These are phyloP conservation scores for Phytopythium litorale DNA, from an alignment of 352 stramenopile species.

Conservation along the genomic window DNA sequence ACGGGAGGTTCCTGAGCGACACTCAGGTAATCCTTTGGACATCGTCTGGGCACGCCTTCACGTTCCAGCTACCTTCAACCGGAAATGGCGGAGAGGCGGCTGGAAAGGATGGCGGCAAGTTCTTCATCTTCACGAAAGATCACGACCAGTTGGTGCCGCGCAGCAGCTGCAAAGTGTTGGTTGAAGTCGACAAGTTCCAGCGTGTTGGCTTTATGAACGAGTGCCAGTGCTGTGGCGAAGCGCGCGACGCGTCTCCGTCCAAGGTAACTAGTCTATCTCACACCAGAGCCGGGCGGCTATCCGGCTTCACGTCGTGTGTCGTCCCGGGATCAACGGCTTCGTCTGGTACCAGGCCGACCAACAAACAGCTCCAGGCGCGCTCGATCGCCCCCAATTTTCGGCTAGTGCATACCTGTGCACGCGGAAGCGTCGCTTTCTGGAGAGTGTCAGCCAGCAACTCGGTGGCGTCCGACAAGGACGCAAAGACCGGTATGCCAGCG, in stretches of 20 bases:
- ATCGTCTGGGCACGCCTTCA: slow-evolving; percentile 56
- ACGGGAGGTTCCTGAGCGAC: slow-evolving; percentile 63
- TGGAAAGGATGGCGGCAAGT: slow-evolving; percentile 31
- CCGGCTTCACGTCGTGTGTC: slow-evolving; percentile 53
- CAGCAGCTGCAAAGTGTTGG: slow-evolving; percentile 60
- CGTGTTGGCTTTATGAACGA: slow-evolving; percentile 51
- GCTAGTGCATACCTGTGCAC: slow-evolving; percentile 54
- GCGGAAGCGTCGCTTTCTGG: slow-evolving; percentile 53
- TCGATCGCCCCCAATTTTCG: slow-evolving; percentile 11
- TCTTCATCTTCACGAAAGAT: slow-evolving; percentile 84
- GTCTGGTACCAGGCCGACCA: neutral
- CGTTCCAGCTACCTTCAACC: slow-evolving; percentile 27
- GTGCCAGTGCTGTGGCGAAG: slow-evolving; percentile 41
- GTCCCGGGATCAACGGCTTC: slow-evolving; percentile 6
- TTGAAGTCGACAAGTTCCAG: slow-evolving; percentile 44
- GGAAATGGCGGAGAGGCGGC: slow-evolving; percentile 20
- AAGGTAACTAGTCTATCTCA: neutral
- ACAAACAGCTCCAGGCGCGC: neutral
- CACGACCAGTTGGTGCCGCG: slow-evolving; percentile 78
- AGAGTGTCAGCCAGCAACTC: slow-evolving; percentile 24
- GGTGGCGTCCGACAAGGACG: slow-evolving; percentile 1
- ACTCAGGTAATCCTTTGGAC: slow-evolving; percentile 67
- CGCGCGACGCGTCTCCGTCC: neutral
- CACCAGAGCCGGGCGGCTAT: neutral
- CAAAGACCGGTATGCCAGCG: neutral